A percentile compares a stretch with the other conserved stretches of the same genome.
These are phyloP conservation scores for Bifiguratus adelaidae DNA, from an alignment of 192 early-diverging fungal species.

Conservation along the genomic window DNA sequence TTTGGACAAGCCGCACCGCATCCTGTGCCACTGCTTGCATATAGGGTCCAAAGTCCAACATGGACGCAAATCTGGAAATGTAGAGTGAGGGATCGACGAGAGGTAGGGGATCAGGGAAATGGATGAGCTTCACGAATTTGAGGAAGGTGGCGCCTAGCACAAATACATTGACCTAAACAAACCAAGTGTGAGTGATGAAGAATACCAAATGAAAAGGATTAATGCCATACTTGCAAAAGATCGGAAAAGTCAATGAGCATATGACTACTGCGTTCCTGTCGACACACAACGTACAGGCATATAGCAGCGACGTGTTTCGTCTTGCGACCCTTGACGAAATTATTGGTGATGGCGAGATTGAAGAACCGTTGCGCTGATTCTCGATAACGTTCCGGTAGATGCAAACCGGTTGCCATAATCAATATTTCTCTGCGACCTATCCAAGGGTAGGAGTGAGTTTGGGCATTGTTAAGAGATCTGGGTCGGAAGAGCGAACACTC, in stretches of 20 bases:
- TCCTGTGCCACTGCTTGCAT: conserved; percentile 65
- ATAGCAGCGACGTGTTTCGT: conserved; percentile 68
- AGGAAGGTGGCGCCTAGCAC: conserved; percentile 78
- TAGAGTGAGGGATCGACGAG: conserved; percentile 90
- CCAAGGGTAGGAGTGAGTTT: too few relatives aligned
- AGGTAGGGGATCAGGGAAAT: conserved; percentile 44
- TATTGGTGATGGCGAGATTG: conserved; percentile 67
- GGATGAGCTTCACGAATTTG: conserved; percentile 54
- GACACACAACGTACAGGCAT: conserved; percentile 87
- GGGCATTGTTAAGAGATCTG: too few relatives aligned
- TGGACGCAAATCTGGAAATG: conserved; percentile 81
- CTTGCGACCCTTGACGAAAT: conserved; percentile 77
- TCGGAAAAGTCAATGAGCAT: conserved; percentile 98
- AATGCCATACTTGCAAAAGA: conserved; percentile 57
- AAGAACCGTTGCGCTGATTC: conserved; percentile 81
- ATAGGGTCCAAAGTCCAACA: conserved; percentile 87
- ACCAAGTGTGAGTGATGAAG: background rate
- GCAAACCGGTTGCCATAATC: conserved; percentile 59
- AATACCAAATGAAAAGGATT: background rate
- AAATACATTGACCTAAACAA: conserved; percentile 69
- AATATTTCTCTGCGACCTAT: conserved; percentile 62
- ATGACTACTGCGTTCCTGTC: conserved; percentile 71
- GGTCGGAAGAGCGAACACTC: too few relatives aligned
- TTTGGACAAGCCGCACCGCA: conserved; percentile 68
- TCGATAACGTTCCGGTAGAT: conserved; percentile 60